phyloP scores from a whole-genome alignment of 2,329 filamentous ascomycete genomes.

The Colletotrichum cereale region DNA sequence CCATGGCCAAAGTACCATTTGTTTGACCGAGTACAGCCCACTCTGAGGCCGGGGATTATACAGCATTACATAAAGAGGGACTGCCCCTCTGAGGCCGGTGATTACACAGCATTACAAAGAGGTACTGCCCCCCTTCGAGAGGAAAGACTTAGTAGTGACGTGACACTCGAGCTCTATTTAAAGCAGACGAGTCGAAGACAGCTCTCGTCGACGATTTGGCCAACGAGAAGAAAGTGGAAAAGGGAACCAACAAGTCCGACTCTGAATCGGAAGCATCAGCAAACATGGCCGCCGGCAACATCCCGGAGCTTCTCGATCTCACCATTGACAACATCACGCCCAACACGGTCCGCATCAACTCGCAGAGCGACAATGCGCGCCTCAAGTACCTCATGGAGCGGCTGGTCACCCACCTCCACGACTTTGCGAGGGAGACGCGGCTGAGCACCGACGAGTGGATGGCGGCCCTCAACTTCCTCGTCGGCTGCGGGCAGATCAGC shows the following conservation, averaged over 20 bases:
- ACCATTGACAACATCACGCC: slow-evolving; percentile 82
- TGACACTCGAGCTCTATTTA: background rate
- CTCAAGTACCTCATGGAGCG: slow-evolving; percentile 77
- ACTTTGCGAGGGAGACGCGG: slow-evolving; percentile 81
- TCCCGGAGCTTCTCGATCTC: slow-evolving; percentile 72
- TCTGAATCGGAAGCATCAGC: background rate
- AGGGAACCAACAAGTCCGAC: background rate
- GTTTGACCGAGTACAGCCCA: slow-evolving; percentile 17
- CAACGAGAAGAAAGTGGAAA: background rate
- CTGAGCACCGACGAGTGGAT: slow-evolving; percentile 82
- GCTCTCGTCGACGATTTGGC: background rate
- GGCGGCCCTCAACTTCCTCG: slow-evolving; percentile 76
- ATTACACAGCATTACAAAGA: slow-evolving; percentile 41
- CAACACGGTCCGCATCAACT: slow-evolving; percentile 79
- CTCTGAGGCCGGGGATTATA: slow-evolving; percentile 33
- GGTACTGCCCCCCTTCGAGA: background rate
- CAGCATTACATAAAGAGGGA: slow-evolving; percentile 39
- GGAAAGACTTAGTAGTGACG: background rate
- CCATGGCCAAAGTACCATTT: background rate
- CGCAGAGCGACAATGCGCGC: slow-evolving; percentile 70
- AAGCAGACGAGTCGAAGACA: background rate
- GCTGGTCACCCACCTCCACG: slow-evolving; percentile 79
- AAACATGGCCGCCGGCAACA: slow-evolving; percentile 28
- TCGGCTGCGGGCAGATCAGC: slow-evolving; percentile 75
- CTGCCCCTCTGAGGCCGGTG: slow-evolving; percentile 13